These are phyloP conservation scores for Lyophyllum decastes DNA, from an alignment of 768 basidiomycete species.

Conservation along the genomic window DNA sequence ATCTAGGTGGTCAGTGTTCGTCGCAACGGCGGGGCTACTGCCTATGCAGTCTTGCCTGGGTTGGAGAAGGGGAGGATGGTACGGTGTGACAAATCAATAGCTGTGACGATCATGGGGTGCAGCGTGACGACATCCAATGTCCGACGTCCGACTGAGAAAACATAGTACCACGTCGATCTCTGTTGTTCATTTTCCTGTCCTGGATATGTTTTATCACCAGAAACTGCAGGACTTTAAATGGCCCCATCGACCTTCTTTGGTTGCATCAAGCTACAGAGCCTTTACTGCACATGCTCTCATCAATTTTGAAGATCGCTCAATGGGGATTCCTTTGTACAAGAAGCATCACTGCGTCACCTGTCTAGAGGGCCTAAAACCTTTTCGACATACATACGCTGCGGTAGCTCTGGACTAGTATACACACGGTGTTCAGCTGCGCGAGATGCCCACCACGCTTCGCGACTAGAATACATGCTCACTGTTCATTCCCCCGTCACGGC, in stretches of 20 bases:
- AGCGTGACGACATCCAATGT: neutral
- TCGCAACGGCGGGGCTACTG: slow-evolving; percentile 8
- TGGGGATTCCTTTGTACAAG: slow-evolving; percentile 3
- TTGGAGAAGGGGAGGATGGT: neutral
- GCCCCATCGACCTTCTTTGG: neutral
- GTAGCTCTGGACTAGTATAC: neutral
- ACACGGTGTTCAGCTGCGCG: neutral
- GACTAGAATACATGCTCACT: neutral
- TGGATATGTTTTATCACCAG: neutral
- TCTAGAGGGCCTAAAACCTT: slow-evolving; percentile 4
- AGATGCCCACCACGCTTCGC: neutral
- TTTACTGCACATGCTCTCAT: neutral
- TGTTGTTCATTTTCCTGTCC: neutral
- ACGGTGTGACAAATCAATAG: slow-evolving; percentile 11
- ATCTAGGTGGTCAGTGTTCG: slow-evolving; percentile 9
- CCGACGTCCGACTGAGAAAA: neutral
- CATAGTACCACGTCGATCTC: neutral
- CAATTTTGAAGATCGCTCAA: neutral
- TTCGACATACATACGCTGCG: neutral
- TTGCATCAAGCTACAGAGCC: neutral
- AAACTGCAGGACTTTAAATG: neutral
- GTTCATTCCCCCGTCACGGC: neutral
- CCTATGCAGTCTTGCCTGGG: slow-evolving; percentile 12
- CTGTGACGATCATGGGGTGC: slow-evolving; percentile 19
- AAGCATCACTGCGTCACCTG: slow-evolving; percentile 5